Conservation (phyloP, 176 grass and related monocot genomes). For the Cymbopogon citratus region DNA sequence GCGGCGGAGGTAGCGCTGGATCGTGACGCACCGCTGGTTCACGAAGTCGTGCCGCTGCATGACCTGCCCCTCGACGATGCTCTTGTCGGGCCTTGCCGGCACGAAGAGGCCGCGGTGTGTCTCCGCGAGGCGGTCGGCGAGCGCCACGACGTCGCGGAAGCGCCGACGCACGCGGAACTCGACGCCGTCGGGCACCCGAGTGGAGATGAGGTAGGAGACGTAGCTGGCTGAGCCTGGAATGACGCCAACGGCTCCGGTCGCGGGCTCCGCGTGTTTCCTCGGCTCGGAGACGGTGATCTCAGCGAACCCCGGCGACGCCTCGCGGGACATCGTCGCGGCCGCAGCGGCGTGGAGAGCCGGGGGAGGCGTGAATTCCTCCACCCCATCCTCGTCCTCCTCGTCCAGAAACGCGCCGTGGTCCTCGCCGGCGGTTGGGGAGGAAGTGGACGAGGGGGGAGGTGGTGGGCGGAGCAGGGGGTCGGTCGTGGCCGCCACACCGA, state of each 20-base stretch:
- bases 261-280: slow-evolving; percentile 62
- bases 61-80: slow-evolving; percentile 81
- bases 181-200: slow-evolving; percentile 34
- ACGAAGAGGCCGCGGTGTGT: slow-evolving; percentile 69
- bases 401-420: slow-evolving; percentile 22
- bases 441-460: slow-evolving; percentile 26
- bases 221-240: slow-evolving; percentile 59
- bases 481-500: slow-evolving; percentile 23
- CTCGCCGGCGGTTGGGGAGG: slow-evolving; percentile 12
- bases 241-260: slow-evolving; percentile 37
- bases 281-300: slow-evolving; percentile 77
- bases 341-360: slow-evolving; percentile 5
- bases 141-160: slow-evolving; percentile 79
- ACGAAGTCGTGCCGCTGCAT: slow-evolving; percentile 97
- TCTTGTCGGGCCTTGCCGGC: slow-evolving; percentile 64
- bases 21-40: slow-evolving; percentile 48
- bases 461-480: slow-evolving; percentile 70
- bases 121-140: slow-evolving; percentile 54
- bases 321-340: slow-evolving; percentile 25
- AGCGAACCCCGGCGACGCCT: slow-evolving; percentile 32
- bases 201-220: slow-evolving; percentile 75
- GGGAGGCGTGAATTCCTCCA: neutral
- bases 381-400: neutral
- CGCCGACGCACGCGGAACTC: slow-evolving; percentile 70
- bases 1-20: slow-evolving; percentile 72